Evolutionary conservation across 164 flowering plant genomes (phyloP), one percentile per base, ranked within the genome.

Genomic region (Cinnamomum micranthum): DNA sequence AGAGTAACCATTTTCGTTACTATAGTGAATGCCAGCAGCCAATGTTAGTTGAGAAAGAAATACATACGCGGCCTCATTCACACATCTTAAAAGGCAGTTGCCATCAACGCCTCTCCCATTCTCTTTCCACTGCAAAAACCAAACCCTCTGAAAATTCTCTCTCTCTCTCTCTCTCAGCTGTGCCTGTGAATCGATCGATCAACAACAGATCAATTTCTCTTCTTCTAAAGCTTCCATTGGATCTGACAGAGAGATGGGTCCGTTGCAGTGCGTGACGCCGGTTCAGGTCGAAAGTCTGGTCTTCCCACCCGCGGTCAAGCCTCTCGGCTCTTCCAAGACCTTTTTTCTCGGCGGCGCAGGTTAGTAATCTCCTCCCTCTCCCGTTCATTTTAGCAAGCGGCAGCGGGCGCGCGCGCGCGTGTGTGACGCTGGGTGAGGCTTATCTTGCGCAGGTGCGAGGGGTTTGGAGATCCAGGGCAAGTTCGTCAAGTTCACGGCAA

Each of bases 271-370:
- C 52, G 82, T 84, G 20, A 59, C 88, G 59, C 83, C 60, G 28
- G 4, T 93, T 22, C 72, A 79, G 41, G 87, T 92, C 27, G 97
- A 90, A 68, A 68, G 64, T 78, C 60, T 65, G 72, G 66, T 69
- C 0, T 94, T 92, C 75, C 85, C 93, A 27, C 72, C 92, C 7
- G 13, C 82, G 35, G 86, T 79, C 6, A 87, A 80, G 41, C 88
- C 97, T 19, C 93, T 91, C 1, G 90, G 88, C 65, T 84, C 94
- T 35, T 27, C 80, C 75, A 83, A 87, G 3, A 22, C 87, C 1
- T 78, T 86, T 10, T 91, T 92, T 84, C 98, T 94, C 77, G 95
- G 86, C 50, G 98, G 97, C 75, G 97, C 95, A 87, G 96, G 94
- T 91, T 12, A 14, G 19, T 10, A 7, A 20, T 13, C 60, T n/a